Evolutionary conservation across 352 stramenopile species (phyloP), one percentile per base, ranked within the genome.

Genomic region (Phytophthora palmivora): DNA sequence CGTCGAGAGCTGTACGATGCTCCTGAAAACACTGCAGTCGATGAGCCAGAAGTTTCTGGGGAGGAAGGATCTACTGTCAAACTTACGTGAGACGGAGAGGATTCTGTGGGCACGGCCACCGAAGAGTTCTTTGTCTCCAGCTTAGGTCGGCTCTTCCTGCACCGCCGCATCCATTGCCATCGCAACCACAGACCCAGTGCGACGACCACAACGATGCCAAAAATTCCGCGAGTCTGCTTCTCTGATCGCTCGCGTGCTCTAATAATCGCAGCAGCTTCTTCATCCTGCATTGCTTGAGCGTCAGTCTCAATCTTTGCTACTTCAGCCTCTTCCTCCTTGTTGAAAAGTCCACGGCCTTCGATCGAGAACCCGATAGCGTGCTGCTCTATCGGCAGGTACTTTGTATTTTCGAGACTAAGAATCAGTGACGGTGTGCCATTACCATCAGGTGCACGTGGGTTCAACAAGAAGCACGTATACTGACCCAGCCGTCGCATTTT

Each of bases 331-430:
- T 93, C 84, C 10, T 59, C 64, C 14, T 63, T 66, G 19, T 74
- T 84, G 9, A 93, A 64, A 1, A 88, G 63, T 8, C 72, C 73
- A 15, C 84, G 78, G 12, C 78, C 84, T 76, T 91, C 82, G 45
- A 93, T 93, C 11, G 84, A 93, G 59, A 84, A 91, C 2, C 86
- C 70, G 37, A 93, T 91, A 26, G 84, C 84, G n/a, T 89, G 76
- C 52, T 87, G 76, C 58, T 93, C 84, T 21, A 87, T 72, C 34
- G 64, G 45, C 8, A 70, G 48, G 51, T 82, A 91, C 28, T 80
- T 78, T 0, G 84, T 93, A 11, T 65, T 72, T 12, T 78, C 72
- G 12, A 93, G 65, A 46, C 77, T 90, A 28, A 89, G 58, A 50
- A 82, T 76, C 24, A 87, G 39, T 15, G 80, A 73, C 15, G 82